Evolutionary conservation across 805 yeast species (phyloP), one percentile per base, ranked within the genome.

Genomic region (Kodamaea hsintzibuensis): DNA sequence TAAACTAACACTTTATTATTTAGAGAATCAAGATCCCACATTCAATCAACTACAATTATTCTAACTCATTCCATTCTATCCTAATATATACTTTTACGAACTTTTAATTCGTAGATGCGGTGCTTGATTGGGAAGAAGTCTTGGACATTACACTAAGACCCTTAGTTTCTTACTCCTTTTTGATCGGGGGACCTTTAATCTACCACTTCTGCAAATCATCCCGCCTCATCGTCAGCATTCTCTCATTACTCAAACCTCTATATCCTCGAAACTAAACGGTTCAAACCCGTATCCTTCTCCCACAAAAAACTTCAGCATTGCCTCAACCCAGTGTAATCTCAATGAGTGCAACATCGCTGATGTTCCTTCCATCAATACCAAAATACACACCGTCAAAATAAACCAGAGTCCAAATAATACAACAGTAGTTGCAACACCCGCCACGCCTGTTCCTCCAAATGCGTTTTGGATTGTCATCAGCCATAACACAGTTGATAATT

Each of bases 301-400:
- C 67, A 89, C 95, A 65, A 92, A 95, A 75, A 88, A 96, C 77
- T 95, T 95, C 57, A 97, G 91, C 99, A 95, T 95, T 25, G 97
- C 87, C 76, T 95, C 99, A 58, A 95, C 99, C 99, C 99, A 95
- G 71, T 95, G 99, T 67, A 95, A 82, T 79, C 99, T 89, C 67
- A 95, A 81, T n/a, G 98, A 88, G 73, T 95, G 99, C 67, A 95
- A 82, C 99, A 95, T 95, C 37, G 99, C 99, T 22, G 98, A 91
- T 0, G 99, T 95, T 55, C 99, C 99, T 73, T 95, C 99, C 99
- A 95, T 95, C 51, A 89, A 77, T 12, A 95, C 98, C 65, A 95
- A 80, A 62, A 95, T 91, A 64, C 90, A 88, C 22, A 92, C 93
- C 0, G 99, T 93, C 57, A 95, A 77, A 2, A 83, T 83, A 69